Evolutionary conservation across 2,329 filamentous ascomycete genomes (phyloP), one percentile per base, ranked within the genome.

Genomic region (Epichloe brachyelytri): DNA sequence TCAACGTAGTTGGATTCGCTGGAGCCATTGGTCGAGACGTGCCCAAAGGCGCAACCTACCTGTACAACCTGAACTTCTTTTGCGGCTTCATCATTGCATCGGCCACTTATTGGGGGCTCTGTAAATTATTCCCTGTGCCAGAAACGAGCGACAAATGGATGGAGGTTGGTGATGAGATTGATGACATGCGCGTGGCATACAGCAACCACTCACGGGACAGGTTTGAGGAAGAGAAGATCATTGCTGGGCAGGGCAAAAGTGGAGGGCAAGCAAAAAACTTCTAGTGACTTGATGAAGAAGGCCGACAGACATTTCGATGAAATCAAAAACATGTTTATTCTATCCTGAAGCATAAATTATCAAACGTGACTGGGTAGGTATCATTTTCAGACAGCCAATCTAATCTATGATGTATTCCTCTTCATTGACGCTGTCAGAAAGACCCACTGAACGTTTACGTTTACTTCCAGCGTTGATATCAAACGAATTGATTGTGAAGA

Each of bases 11-110:
- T 4, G 90, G 90, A 0, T 96, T 96, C 57, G 88, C 82, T 1
- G 89, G 88, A 3, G 88, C 86, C 0, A 78, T 95, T 26, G 88
- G 88, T 1, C 64, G 61, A 17, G 56, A 71, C 2, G 88, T 95
- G 0, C 90, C 91, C 0, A 71, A 79, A 5, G 89, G 85, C 1
- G 90, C 91, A 2, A 80, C 77, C 1, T 94, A 94, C 62, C 80
- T 96, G 53, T 96, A 95, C 72, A 86, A 89, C 57, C 62, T 96
- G 59, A 95, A 95, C 67, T 96, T 90, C 72, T 94, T 96, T 65
- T 78, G 78, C 43, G 90, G 90, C 0, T 90, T 95, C 63, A 72
- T 88, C 45, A 77, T 94, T 11, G 78, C 87, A 0, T 71, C 72
- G 0, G 62, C 56, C 0, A 68, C 82, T 7, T 96, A 96, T 68